Conservation (phyloP, 768 basidiomycete genomes). For the Candolleomyces aberdarensis region DNA sequence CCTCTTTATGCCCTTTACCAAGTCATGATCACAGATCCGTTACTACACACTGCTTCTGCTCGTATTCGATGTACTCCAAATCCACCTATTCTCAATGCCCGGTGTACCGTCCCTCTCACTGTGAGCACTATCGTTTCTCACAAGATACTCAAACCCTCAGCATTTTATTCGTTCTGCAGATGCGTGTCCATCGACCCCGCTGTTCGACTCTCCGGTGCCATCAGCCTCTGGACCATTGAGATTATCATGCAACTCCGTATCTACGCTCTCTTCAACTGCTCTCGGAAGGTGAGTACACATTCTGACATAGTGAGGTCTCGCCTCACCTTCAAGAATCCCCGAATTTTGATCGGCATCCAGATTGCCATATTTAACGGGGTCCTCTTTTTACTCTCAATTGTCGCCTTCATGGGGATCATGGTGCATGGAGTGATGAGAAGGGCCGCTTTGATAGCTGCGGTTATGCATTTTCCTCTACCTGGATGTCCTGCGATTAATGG, state of each 20-base stretch:
- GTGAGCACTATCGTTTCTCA: background rate
- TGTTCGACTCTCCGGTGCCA: slow-evolving; percentile 39
- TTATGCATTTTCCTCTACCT: slow-evolving; percentile 27
- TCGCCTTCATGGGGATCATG: background rate
- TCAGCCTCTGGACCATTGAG: slow-evolving; percentile 47
- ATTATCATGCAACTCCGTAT: slow-evolving; percentile 47
- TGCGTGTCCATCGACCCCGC: slow-evolving; percentile 43
- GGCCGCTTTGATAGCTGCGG: background rate
- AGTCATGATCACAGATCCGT: slow-evolving; percentile 30
- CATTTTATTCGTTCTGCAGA: slow-evolving; percentile 17
- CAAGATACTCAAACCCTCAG: background rate
- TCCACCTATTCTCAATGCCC: slow-evolving; percentile 36
- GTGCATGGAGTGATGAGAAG: background rate
- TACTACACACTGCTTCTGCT: slow-evolving; percentile 45
- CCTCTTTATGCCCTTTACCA: background rate
- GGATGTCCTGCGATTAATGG: slow-evolving; percentile 41
- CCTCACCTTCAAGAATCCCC: background rate
- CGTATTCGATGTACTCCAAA: slow-evolving; percentile 42
- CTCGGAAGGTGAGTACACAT: slow-evolving; percentile 24
- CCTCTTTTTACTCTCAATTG: background rate
- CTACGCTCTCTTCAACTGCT: slow-evolving; percentile 40
- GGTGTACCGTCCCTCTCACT: background rate
- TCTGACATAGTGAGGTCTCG: background rate
- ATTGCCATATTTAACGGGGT: background rate
- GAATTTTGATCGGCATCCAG: background rate